These are phyloP conservation scores for Microdochium bolleyi DNA, from an alignment of 2,329 filamentous ascomycete genomes.

Conservation along the genomic window DNA sequence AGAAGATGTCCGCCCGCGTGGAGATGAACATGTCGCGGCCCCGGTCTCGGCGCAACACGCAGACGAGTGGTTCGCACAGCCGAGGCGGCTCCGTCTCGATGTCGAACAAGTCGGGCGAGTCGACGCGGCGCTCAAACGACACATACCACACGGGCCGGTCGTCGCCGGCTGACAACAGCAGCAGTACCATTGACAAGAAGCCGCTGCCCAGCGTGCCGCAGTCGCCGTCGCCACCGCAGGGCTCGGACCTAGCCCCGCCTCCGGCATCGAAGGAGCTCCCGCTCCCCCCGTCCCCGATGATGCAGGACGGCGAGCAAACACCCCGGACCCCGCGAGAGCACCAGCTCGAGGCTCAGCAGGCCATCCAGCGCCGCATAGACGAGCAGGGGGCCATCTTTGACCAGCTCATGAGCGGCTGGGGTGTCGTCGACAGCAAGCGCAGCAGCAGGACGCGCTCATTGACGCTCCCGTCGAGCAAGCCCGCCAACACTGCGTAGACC, in stretches of 20 bases:
- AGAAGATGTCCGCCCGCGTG: background rate
- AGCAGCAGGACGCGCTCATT: background rate
- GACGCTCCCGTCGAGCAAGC: background rate
- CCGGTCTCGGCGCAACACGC: background rate
- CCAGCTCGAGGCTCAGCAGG: conserved; percentile 2
- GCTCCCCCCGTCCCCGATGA: background rate
- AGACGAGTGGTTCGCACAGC: background rate
- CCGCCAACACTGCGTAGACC: background rate
- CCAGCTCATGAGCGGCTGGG: conserved; percentile 1
- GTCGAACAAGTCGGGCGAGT: background rate
- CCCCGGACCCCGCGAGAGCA: conserved; percentile 1
- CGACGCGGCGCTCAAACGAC: background rate
- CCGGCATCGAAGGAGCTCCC: background rate
- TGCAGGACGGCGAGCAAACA: background rate
- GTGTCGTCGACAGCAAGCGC: background rate
- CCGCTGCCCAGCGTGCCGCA: background rate
- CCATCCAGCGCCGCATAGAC: conserved; percentile 3
- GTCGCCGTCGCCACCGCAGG: background rate
- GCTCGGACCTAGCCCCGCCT: background rate
- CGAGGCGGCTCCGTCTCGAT: background rate
- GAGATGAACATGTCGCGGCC: background rate
- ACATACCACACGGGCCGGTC: background rate
- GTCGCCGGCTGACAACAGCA: background rate
- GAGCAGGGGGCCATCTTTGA: conserved; percentile 2
- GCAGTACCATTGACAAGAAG: background rate